phyloP scores from a whole-genome alignment of 75 land plant genomes.

The Picea sitchensis region DNA sequence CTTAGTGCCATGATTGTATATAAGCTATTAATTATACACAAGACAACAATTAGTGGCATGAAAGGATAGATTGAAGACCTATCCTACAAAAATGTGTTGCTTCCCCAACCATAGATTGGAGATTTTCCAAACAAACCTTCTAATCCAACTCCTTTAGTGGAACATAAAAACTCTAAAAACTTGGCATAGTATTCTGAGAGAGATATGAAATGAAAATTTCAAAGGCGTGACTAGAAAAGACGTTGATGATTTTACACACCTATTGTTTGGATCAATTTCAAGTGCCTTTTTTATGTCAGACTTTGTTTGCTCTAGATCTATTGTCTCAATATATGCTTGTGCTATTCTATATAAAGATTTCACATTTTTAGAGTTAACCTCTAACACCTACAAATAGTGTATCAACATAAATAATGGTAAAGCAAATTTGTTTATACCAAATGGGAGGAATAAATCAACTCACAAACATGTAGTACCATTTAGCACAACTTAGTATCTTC shows the following conservation, averaged over 20 bases:
- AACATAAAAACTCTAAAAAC: no score
- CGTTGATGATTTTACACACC: conserved; percentile 15
- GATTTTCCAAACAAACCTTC: no score
- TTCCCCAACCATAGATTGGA: no score
- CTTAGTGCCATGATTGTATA: no score
- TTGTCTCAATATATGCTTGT: conserved; percentile 58
- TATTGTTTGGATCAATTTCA: conserved; percentile 70
- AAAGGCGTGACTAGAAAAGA: no score
- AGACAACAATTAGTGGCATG: no score
- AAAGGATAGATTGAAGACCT: no score
- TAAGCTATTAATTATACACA: no score
- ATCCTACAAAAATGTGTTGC: no score
- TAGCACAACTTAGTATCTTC: conserved; percentile 28
- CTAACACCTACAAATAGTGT: conserved; percentile 27
- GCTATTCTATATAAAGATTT: conserved; percentile 73
- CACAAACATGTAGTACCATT: conserved; percentile 20
- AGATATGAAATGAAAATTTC: no score
- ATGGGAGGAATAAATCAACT: neutral
- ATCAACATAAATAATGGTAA: neutral
- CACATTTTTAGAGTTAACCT: conserved; percentile 45
- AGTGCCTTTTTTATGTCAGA: conserved; percentile 63
- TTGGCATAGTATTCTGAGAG: no score
- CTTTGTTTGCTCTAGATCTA: conserved; percentile 54
- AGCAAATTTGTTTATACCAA: neutral
- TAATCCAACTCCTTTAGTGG: no score